Evolutionary conservation across 129 eudicot genomes (phyloP), one percentile per base, ranked within the genome.

Genomic region (Logfia minima): DNA sequence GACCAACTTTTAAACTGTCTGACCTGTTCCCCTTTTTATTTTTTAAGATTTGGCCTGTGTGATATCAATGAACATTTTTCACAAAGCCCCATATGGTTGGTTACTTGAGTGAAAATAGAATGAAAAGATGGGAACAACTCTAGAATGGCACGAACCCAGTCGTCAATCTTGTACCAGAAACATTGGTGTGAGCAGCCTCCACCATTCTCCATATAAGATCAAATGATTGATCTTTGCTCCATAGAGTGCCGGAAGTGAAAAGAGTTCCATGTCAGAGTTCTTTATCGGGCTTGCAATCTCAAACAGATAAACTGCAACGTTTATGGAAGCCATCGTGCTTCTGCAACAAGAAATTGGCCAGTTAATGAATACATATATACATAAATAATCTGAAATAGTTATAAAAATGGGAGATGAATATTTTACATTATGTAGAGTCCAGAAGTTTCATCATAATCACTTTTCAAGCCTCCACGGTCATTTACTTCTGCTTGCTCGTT

Each of bases 131-230:
- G 35, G 53, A 60, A 75, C 71, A 53, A 63, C 70, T 65, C 79
- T 77, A 75, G 66, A 81, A 82, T 51, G 80, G 88, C 82, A 92
- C 96, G 91, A 92, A 92, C 96, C 96, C 78, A 92, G 63, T 75
- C 55, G 16, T 86, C 84, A 83, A 87, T 90, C 92, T 83, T 90
- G 98, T 92, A 92, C 98, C 98, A 92, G 98, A 92, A 92, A 92
- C 90, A 92, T 92, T 37, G 98, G 96, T 60, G 98, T 92, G 77
- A 92, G 75, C 19, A 92, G 92, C 82, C 98, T 88, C 98, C 98
- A 92, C 96, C 96, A 92, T 84, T 92, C 98, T 78, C 98, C 98
- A 60, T 71, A 59, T 63, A 90, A 59, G 68, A 92, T 92, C 78
- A 90, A 80, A 71, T 90, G 85, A 80, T 92, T 92, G 62, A 92